Percentiles rank a stretch among this genome's conserved stretches.
These are phyloP conservation scores for Agapanthus africanus DNA, from an alignment of 106 monocot species.

Conservation along the genomic window DNA sequence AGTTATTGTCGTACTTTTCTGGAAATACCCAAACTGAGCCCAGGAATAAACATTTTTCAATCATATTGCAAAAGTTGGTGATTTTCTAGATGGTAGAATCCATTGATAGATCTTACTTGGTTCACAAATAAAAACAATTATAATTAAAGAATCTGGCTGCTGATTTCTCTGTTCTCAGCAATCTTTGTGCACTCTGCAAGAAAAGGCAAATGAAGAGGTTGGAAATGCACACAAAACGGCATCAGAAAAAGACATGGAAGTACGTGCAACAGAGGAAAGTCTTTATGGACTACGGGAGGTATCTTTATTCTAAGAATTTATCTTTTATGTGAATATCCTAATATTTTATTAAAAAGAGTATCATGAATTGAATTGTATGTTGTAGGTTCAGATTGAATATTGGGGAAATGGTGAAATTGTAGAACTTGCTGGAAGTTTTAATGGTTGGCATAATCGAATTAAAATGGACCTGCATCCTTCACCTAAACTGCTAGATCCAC, in stretches of 20 bases:
- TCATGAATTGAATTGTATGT: constrained; percentile 7
- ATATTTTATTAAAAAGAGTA: background rate
- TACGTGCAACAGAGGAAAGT: constrained; percentile 37
- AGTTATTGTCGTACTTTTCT: no score
- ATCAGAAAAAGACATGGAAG: constrained; percentile 37
- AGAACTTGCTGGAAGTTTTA: constrained; percentile 85
- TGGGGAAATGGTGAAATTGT: constrained; percentile 50
- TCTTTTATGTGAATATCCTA: background rate
- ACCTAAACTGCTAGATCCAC: constrained; percentile 16
- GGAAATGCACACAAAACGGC: constrained; percentile 26
- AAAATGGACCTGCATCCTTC: constrained; percentile 53
- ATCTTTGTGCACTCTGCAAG: constrained; percentile 39
- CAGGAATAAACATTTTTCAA: background rate
- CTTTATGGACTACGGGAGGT: constrained; percentile 66
- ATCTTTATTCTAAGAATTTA: background rate
- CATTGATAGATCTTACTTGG: background rate
- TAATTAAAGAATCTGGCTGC: background rate
- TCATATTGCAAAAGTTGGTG: background rate
- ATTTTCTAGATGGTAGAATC: no score
- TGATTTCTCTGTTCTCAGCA: constrained; percentile 24
- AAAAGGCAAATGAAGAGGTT: constrained; percentile 35
- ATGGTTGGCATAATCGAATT: constrained; percentile 71
- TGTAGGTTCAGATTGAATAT: constrained; percentile 58
- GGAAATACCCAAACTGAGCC: background rate
- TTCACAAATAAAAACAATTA: constrained; percentile 8